These are phyloP conservation scores for Aspergillus sp. DNA, from an alignment of 2,329 filamentous ascomycete species.

Conservation along the genomic window DNA sequence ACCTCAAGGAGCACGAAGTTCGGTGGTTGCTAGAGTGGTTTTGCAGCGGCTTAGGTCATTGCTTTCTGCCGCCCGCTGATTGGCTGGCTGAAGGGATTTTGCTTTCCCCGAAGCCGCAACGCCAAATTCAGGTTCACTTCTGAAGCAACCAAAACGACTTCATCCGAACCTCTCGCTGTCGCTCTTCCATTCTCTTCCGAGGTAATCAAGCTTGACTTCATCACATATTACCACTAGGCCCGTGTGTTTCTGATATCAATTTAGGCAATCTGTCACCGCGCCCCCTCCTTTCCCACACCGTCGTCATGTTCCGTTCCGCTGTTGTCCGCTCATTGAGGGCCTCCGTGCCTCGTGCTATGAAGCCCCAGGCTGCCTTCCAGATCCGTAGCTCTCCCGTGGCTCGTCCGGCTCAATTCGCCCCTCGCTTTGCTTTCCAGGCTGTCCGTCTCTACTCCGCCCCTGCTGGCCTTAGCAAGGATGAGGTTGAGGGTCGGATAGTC, in stretches of 20 bases:
- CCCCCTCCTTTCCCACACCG: constrained; percentile 11
- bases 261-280: constrained; percentile 15
- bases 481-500: constrained; percentile 91
- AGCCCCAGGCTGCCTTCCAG: constrained; percentile 63
- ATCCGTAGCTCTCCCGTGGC: constrained; percentile 65
- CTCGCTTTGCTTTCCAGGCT: constrained; percentile 68
- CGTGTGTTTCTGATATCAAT: not conserved
- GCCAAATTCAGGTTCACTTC: constrained; percentile 23
- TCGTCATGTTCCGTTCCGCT: constrained; percentile 86
- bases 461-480: constrained; percentile 75
- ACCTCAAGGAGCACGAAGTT: constrained; percentile 27
- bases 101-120: constrained; percentile 39
- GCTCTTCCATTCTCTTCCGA: constrained; percentile 20
- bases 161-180: constrained; percentile 21
- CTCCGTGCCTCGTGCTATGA: constrained; percentile 55
- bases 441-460: constrained; percentile 86
- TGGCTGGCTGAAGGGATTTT: constrained; percentile 42
- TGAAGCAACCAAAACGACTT: constrained; percentile 28
- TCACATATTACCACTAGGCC: constrained; percentile 1
- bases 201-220: constrained; percentile 21
- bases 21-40: constrained; percentile 31
- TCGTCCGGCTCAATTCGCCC: constrained; percentile 63
- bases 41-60: constrained; percentile 45
- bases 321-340: constrained; percentile 75
- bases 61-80: constrained; percentile 44